phyloP scores from a whole-genome alignment of 164 flowering plant genomes.

The Aristolochia fimbriata region DNA sequence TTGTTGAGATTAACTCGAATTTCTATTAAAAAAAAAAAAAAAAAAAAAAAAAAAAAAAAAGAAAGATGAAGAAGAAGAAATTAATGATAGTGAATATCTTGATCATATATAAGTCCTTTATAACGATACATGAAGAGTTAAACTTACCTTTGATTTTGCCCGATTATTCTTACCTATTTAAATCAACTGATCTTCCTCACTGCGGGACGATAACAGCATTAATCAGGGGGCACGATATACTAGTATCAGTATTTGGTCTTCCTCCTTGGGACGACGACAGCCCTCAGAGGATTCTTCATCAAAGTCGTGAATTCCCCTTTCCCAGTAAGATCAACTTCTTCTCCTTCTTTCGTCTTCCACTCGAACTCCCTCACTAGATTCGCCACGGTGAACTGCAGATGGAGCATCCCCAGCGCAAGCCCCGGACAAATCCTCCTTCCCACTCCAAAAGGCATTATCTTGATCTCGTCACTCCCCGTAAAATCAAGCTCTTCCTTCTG shows the following conservation, averaged over 20 bases:
- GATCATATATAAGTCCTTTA: no score
- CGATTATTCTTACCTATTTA: no score
- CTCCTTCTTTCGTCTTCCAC: constrained; percentile 28
- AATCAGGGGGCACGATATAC: no score
- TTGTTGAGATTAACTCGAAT: no score
- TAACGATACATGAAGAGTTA: no score
- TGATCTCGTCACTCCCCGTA: constrained; percentile 28
- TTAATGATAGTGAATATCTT: no score
- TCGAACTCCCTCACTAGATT: constrained; percentile 24
- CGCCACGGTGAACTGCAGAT: constrained; percentile 22
- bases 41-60: no score
- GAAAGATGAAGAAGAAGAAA: no score
- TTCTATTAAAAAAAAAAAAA: no score
- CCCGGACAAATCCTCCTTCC: constrained; percentile 27
- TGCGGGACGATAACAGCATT: no score
- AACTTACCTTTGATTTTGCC: no score
- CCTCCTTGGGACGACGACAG: constrained; percentile 7
- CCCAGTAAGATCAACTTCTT: constrained; percentile 31
- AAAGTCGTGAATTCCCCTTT: constrained; percentile 27
- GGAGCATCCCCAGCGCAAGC: constrained; percentile 12
- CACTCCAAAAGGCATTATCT: constrained; percentile 44
- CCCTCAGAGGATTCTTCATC: constrained; percentile 38
- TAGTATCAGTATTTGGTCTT: neutral
- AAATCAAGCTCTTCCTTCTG: constrained; percentile 17
- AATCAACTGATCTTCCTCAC: no score